A percentile compares a stretch with the other conserved stretches of the same genome.
Evolutionary conservation across 306 rosid genomes (phyloP).

Genomic region (Castanea mollissima): DNA sequence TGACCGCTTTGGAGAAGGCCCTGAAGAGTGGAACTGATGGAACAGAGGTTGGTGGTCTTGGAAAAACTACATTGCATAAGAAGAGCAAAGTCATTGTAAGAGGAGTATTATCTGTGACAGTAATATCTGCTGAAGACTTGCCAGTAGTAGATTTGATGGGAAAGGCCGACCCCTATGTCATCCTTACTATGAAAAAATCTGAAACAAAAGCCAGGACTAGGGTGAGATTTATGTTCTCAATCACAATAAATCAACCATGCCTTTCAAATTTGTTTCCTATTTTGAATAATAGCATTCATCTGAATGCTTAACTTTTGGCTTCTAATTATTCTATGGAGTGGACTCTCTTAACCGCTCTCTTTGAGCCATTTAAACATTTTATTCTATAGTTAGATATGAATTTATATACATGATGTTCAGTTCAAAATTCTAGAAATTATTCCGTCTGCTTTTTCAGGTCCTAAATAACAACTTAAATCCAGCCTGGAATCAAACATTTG

Average conservation of each 20-base stretch:
- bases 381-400: neutral
- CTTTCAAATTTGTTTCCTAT: neutral
- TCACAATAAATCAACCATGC: neutral
- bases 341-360: neutral
- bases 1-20: conserved; percentile 73
- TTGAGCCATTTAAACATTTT: neutral
- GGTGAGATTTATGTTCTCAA: conserved; percentile 44
- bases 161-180: conserved; percentile 91
- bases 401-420: neutral
- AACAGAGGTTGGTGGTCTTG: conserved; percentile 29
- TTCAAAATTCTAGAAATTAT: neutral
- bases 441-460: conserved; percentile 49
- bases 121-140: conserved; percentile 85
- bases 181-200: conserved; percentile 72
- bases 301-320: neutral
- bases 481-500: conserved; percentile 93
- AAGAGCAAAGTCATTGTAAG: conserved; percentile 70
- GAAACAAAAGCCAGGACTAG: conserved; percentile 74
- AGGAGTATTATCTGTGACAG: conserved; percentile 87
- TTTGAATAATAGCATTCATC: neutral
- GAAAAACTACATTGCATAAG: conserved; percentile 34
- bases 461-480: conserved; percentile 79
- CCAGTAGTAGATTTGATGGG: conserved; percentile 80
- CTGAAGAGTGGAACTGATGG: conserved; percentile 41
- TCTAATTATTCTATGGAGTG: neutral